Base-by-base conservation (phyloP, 108 stramenopile species). In the Seminavis robusta region DNA sequence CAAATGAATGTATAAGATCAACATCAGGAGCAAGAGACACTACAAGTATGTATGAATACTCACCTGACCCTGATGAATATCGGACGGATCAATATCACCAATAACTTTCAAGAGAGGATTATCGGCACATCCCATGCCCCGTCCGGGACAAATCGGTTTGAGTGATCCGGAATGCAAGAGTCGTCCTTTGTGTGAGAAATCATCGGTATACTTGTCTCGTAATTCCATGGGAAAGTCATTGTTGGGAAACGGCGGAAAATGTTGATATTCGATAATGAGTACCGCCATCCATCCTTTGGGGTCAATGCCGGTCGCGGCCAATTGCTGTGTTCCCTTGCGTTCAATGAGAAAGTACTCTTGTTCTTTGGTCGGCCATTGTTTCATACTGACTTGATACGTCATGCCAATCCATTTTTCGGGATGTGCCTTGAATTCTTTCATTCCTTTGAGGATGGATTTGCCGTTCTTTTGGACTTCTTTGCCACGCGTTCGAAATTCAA, bases 71-170 rank as follows among this genome's bases (percentile, higher is more conserved):
- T 74, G 73, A 1, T 62, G 31, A 39, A 74, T 65, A 45, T 74
- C 73, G 7, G 66, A 62, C 10, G 73, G 73, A 47, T 74, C 73
- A 4, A 74, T 57, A 37, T 74, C 61, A 2, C 53, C 45, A 52
- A 74, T 63, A 17, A 74, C 45, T 37, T 62, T 63, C 10, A 74
- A 30, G n/a, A 56, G 36, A 0, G 73, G 73, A 4, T 47, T 61
- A 40, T 74, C 73, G 24, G 65, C 54, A 4, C 58, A 47, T 25
- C 61, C 73, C 73, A 74, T 74, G 23, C 73, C 73, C 10, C 73
- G 73, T n/a, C 73, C 73, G 1, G 73, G 73, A 50, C 67, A 31
- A 2, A 74, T 31, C 3, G 73, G 73, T 43, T 38, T 38, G 19
- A 56, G 34, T 25, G 55, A 47, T 8, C 50, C 52, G n/a, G n/a